phyloP scores from a whole-genome alignment of 164 flowering plant genomes.

The Chloranthus sessilifolius region DNA sequence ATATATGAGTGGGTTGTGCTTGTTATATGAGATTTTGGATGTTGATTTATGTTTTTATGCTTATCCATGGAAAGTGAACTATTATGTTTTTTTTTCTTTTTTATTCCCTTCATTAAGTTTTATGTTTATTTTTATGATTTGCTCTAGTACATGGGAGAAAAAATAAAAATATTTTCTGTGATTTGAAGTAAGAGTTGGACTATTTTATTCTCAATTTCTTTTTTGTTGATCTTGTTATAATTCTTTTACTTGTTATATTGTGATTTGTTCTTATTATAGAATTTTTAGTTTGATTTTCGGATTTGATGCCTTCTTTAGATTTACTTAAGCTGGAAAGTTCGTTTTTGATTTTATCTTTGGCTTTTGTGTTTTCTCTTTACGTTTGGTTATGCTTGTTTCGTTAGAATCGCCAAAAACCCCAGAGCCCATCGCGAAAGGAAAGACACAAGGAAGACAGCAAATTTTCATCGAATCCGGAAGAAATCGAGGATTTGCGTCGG shows the following conservation, averaged over 20 bases:
- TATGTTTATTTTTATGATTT: not conserved
- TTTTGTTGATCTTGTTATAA: no score
- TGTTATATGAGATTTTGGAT: not conserved
- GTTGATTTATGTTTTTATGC: not conserved
- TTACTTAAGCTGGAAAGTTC: not conserved
- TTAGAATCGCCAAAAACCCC: slow-evolving; percentile 17
- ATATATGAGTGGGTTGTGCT: not conserved
- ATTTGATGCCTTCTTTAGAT: not conserved
- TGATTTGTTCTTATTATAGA: no score
- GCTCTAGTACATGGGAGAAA: not conserved
- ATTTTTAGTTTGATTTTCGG: not conserved
- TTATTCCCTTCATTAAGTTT: not conserved
- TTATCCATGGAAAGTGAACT: no score
- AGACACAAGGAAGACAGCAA: not conserved
- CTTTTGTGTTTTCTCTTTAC: no score
- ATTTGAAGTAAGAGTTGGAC: not conserved
- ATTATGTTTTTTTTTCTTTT: no score
- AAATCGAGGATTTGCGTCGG: slow-evolving; percentile 80
- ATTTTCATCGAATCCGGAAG: slow-evolving; percentile 86
- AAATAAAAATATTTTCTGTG: not conserved
- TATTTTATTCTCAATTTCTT: not conserved
- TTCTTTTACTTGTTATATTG: no score
- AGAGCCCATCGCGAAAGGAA: slow-evolving; percentile 1
- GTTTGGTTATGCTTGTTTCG: not conserved
- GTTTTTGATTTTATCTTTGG: not conserved